phyloP scores from a whole-genome alignment of 495 filamentous ascomycete species.

The Neurospora sp. region DNA sequence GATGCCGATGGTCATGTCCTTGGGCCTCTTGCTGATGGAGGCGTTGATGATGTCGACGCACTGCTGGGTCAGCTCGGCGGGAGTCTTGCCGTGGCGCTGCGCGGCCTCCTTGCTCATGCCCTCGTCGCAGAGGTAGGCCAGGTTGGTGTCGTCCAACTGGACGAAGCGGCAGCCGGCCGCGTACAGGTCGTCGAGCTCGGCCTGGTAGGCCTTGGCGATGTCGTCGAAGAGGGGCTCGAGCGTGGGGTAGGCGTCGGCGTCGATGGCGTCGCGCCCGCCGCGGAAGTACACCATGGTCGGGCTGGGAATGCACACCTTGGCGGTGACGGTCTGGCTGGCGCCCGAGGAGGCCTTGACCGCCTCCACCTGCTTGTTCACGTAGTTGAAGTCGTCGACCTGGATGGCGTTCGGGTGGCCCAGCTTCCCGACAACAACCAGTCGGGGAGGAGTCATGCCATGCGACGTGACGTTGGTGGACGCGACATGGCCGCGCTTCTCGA shows the following conservation, averaged over 20 bases:
- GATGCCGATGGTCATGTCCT: slow-evolving; percentile 54
- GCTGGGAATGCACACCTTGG: slow-evolving; percentile 54
- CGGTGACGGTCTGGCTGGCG: slow-evolving; percentile 29
- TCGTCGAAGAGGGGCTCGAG: slow-evolving; percentile 53
- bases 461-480: slow-evolving; percentile 32
- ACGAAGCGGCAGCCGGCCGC: slow-evolving; percentile 52
- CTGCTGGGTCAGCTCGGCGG: slow-evolving; percentile 44
- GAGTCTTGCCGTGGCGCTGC: slow-evolving; percentile 43
- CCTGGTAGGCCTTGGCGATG: slow-evolving; percentile 49
- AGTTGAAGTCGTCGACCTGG: slow-evolving; percentile 49
- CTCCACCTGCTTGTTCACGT: slow-evolving; percentile 40
- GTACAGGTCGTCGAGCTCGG: slow-evolving; percentile 50
- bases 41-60: slow-evolving; percentile 56
- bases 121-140: slow-evolving; percentile 57
- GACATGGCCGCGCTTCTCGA: slow-evolving; percentile 33
- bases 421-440: slow-evolving; percentile 35
- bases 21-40: slow-evolving; percentile 42
- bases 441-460: slow-evolving; percentile 34
- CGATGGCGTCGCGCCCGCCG: slow-evolving; percentile 48
- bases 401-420: slow-evolving; percentile 37
- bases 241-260: slow-evolving; percentile 42
- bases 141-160: slow-evolving; percentile 56
- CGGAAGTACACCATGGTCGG: slow-evolving; percentile 61
- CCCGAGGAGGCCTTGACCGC: slow-evolving; percentile 9
- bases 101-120: slow-evolving; percentile 53